A percentile compares a stretch with the other conserved stretches of the same genome.
These are phyloP conservation scores for Talaromyces amestolkiae DNA, from an alignment of 2,329 filamentous ascomycete species.

Conservation along the genomic window DNA sequence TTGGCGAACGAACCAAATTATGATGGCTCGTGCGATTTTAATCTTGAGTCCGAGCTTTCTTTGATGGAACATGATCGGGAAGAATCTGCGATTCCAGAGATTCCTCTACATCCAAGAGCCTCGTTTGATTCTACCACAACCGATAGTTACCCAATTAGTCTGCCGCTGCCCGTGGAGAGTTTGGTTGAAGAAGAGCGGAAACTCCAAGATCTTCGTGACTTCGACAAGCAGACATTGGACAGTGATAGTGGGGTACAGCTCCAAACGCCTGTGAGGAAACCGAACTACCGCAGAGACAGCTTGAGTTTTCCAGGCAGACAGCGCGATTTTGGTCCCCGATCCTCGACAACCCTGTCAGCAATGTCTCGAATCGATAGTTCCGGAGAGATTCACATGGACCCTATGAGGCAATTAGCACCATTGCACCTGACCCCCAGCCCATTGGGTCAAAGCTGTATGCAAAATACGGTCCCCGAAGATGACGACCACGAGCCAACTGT, in stretches of 20 bases:
- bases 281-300: background rate
- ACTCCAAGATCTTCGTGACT: constrained; percentile 42
- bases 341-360: constrained; percentile 5
- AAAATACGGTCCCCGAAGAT: constrained; percentile 19
- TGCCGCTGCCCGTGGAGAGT: constrained; percentile 68
- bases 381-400: constrained; percentile 1
- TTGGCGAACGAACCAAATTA: constrained; percentile 36
- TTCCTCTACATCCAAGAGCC: constrained; percentile 55
- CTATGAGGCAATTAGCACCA: constrained; percentile 14
- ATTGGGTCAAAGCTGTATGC: constrained; percentile 34
- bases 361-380: background rate
- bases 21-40: constrained; percentile 72
- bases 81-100: constrained; percentile 46
- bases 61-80: constrained; percentile 49
- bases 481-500: background rate
- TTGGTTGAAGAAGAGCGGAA: constrained; percentile 76
- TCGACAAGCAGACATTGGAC: background rate
- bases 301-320: background rate
- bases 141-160: constrained; percentile 60
- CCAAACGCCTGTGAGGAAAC: background rate
- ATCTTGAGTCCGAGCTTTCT: constrained; percentile 65
- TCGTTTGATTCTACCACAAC: constrained; percentile 68
- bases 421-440: constrained; percentile 30
- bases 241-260: background rate
- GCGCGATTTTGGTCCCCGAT: background rate